Base-by-base conservation (phyloP, 257 asterid species). In the Solanum pennellii region DNA sequence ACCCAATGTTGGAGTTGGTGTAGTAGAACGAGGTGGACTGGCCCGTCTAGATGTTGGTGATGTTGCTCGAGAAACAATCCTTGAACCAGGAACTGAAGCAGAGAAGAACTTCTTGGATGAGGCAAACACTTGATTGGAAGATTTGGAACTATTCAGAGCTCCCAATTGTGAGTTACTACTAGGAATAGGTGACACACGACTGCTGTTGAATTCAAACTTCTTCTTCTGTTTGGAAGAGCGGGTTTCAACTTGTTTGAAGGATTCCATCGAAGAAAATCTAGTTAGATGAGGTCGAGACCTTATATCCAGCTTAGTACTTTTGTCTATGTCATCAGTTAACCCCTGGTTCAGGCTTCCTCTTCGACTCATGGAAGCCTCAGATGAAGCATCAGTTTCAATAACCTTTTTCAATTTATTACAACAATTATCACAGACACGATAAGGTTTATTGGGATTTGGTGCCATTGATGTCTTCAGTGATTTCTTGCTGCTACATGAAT, bases 41-140 rank as follows among this genome's bases (percentile, higher is more conserved):
- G 93, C 89, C 66, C 96, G 93, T 90, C 99, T 92, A 41, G 99
- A 95, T 88, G 96, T 91, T 73, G 98, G 99, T 49, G 98, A 97
- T 89, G 99, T 95, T 89, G 99, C 99, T 88, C 99, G 94, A 88
- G 99, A 97, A 91, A 94, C 99, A 91, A 97, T 95, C 90, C 98
- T 94, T 33, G 98, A 96, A 73, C 99, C 99, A 65, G 99, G 99
- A 88, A 96, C 99, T 11, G 99, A 97, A 87, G 98, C 99, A n/a
- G 98, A 95, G 94, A 97, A 97, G 88, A 94, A 91, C 56, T 97
- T 97, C 86, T 97, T 97, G 87, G 99, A 97, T 9, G 98, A 93
- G 52, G 98, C 98, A 88, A 95, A 94, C 65, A 94, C 95, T 65
- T 98, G 98, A 90, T 95, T 94, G 77, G 94, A 94, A 85, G 99